phyloP scores from a whole-genome alignment of 768 basidiomycete genomes.

The Aureoboletus auriporus region DNA sequence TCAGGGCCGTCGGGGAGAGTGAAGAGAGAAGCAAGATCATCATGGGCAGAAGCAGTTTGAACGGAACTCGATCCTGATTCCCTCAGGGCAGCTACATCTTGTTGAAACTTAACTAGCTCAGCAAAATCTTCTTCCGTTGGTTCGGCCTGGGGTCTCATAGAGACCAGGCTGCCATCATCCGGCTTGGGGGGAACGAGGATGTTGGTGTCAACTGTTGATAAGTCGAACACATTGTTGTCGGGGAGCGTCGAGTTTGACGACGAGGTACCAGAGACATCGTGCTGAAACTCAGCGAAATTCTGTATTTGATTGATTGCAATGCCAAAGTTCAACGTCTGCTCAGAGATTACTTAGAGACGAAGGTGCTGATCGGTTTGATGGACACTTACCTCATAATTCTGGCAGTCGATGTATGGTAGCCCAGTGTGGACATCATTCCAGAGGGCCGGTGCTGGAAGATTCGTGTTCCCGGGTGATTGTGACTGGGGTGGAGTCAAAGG shows the following conservation, averaged over 20 bases:
- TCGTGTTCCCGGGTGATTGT: slow-evolving; percentile 1
- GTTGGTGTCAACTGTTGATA: slow-evolving; percentile 24
- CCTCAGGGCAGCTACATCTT: slow-evolving; percentile 1
- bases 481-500: slow-evolving; percentile 5
- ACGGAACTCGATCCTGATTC: slow-evolving; percentile 1
- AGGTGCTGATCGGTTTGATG: not conserved
- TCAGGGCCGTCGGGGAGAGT: slow-evolving; percentile 9
- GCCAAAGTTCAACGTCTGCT: slow-evolving; percentile 13
- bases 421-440: slow-evolving; percentile 13
- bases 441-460: not conserved
- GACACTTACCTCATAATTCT: slow-evolving; percentile 12
- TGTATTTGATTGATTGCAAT: slow-evolving; percentile 11
- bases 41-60: not conserved
- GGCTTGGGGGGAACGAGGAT: slow-evolving; percentile 36
- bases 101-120: not conserved
- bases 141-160: slow-evolving; percentile 11
- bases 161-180: slow-evolving; percentile 19
- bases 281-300: slow-evolving; percentile 3
- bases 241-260: slow-evolving; percentile 26
- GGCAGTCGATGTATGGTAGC: not conserved
- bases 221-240: slow-evolving; percentile 33
- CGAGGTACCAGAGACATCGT: not conserved
- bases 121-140: not conserved
- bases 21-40: slow-evolving; percentile 24
- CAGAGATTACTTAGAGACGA: not conserved